These are phyloP conservation scores for Dissophora ornata DNA, from an alignment of 192 early-diverging fungal genomes.

Conservation along the genomic window DNA sequence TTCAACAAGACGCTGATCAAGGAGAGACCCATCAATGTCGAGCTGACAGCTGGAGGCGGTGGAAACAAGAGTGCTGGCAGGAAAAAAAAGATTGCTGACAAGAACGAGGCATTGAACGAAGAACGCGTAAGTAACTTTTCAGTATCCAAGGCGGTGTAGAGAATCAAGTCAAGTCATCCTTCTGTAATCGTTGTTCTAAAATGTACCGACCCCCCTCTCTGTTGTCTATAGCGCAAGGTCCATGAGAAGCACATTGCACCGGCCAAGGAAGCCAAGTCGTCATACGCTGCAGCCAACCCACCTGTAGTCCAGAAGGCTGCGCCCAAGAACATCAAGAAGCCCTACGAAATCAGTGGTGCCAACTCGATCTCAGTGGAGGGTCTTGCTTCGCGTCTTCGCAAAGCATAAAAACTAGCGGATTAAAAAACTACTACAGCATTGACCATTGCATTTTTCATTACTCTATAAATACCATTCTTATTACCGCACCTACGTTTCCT, in stretches of 20 bases:
- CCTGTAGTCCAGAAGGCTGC: constrained; percentile 49
- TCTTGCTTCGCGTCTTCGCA: constrained; percentile 40
- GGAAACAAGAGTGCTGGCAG: constrained; percentile 67
- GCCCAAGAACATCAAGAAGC: constrained; percentile 45
- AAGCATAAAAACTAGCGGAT: constrained; percentile 12
- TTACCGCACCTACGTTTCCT: too few relatives aligned
- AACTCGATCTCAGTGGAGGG: constrained; percentile 42
- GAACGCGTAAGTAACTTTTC: constrained; percentile 72
- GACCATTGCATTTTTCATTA: constrained; percentile 1
- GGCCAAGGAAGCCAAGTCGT: constrained; percentile 56
- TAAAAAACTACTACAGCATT: too few relatives aligned
- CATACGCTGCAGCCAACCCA: constrained; percentile 51
- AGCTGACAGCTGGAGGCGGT: constrained; percentile 79
- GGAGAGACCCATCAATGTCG: constrained; percentile 76
- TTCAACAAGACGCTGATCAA: constrained; percentile 73
- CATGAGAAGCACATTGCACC: constrained; percentile 60
- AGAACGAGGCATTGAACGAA: constrained; percentile 61
- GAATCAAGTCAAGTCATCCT: too few relatives aligned
- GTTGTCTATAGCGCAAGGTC: constrained; percentile 55
- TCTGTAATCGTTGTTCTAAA: background rate
- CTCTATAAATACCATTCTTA: too few relatives aligned
- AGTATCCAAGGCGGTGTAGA: too few relatives aligned
- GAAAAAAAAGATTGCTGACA: constrained; percentile 60
- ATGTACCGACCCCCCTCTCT: background rate
- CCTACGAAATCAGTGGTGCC: constrained; percentile 38